Evolutionary conservation across 2,329 filamentous ascomycete genomes (phyloP), one percentile per base, ranked within the genome.

Genomic region (Verticillium longisporum): DNA sequence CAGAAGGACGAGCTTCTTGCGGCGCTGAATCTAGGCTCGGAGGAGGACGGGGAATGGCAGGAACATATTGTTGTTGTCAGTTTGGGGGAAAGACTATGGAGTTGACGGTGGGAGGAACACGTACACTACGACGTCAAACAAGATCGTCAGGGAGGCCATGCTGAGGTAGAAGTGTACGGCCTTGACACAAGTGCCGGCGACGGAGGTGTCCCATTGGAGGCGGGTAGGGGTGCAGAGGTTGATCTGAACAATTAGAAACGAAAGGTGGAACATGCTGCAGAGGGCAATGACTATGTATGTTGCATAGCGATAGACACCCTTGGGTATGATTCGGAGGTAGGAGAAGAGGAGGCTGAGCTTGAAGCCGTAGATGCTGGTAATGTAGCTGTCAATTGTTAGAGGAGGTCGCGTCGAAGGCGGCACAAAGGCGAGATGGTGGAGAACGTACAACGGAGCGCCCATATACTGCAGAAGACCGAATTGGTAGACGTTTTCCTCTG

Each of bases 311-410:
- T 78, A 78, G 3, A 60, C 45, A 0, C 71, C 70, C 1, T 72
- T 70, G 1, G 77, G 73, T 3, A 80, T 74, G 14, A 82, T 78
- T 1, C 79, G 76, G 0, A 80, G 68, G 18, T 79, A 77, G 1
- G 77, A 76, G 2, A 78, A 69, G 4, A 82, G 66, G 1, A 81
- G 67, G 36, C 78, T 73, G 21, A 80, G 68, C 60, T 81, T 81
- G 67, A 82, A 82, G 1, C 74, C 75, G 3, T 79, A 71, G 31
- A 81, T 78, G 38, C 73, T 73, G 11, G 68, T 66, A 38, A 78
- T 73, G 18, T 53, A 53, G 45, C 61, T 79, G 79, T 36, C 75
- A 78, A 34, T 6, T 14, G 15, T 56, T 26, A 21, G 13, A 41
- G 26, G 32, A 4, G 36, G 31, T 36, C 14, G 21, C 21, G 4